A percentile compares a stretch with the other conserved stretches of the same genome.
These are phyloP conservation scores for Kodamaea arcana DNA, from an alignment of 1,139 yeast genomes.

Conservation along the genomic window DNA sequence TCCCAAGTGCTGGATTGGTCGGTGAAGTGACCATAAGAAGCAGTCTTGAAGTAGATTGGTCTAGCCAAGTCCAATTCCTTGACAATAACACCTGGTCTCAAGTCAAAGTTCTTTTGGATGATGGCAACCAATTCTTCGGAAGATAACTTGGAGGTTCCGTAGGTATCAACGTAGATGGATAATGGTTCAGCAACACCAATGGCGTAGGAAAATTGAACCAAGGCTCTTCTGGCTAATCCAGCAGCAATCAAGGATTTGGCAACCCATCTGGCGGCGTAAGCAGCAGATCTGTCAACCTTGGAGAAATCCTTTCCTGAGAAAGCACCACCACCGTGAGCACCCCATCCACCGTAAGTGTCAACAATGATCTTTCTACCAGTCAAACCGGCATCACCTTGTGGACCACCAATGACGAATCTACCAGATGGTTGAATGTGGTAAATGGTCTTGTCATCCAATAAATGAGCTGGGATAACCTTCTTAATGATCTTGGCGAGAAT, in stretches of 20 bases:
- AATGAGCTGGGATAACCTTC: constrained; percentile 86
- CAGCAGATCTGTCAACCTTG: constrained; percentile 99
- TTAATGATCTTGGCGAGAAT: constrained; percentile 76
- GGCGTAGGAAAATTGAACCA: constrained; percentile 98
- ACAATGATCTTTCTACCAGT: constrained; percentile 99
- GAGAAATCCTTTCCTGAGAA: constrained; percentile 99
- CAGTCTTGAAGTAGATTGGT: constrained; percentile 98
- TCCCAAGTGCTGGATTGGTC: constrained; percentile 99
- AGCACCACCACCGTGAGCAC: constrained; percentile 99
- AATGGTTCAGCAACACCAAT: constrained; percentile 99
- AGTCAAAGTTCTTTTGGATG: constrained; percentile 90
- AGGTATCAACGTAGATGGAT: constrained; percentile 93
- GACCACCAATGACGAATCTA: constrained; percentile 99
- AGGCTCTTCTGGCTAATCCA: constrained; percentile 93
- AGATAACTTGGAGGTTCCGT: constrained; percentile 90
- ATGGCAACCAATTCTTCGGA: constrained; percentile 88
- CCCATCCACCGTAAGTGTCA: constrained; percentile 99
- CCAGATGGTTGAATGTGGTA: constrained; percentile 99
- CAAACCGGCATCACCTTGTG: constrained; percentile 99
- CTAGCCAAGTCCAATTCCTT: constrained; percentile 94
- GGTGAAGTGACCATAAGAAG: constrained; percentile 99
- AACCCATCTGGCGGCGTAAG: constrained; percentile 99
- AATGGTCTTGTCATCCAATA: constrained; percentile 90
- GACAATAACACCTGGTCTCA: constrained; percentile 99
- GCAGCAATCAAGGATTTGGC: constrained; percentile 96